Percentiles rank a stretch among this genome's conserved stretches.
phyloP scores from a whole-genome alignment of 2,329 filamentous ascomycete species.

The Talaromyces atroroseus region DNA sequence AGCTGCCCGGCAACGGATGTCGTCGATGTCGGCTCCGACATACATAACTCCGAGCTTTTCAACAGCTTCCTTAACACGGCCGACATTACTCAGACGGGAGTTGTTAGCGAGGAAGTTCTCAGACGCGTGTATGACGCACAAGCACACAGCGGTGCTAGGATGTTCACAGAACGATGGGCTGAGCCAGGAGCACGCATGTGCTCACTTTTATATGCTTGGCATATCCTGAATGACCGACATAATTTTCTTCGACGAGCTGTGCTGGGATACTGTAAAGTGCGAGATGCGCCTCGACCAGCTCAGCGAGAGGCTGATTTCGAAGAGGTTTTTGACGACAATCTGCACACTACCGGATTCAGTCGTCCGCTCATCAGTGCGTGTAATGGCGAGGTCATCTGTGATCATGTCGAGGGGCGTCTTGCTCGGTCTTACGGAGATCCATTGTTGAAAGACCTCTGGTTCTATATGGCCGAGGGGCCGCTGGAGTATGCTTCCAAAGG shows the following conservation, averaged over 20 bases:
- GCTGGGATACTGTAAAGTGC: slow-evolving; percentile 18
- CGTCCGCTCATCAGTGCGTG: slow-evolving; percentile 18
- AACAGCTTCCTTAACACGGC: slow-evolving; percentile 22
- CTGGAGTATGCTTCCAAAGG: slow-evolving; percentile 17
- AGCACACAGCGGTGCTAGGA: slow-evolving; percentile 18
- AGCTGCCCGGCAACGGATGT: slow-evolving; percentile 22
- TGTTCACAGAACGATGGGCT: slow-evolving; percentile 21
- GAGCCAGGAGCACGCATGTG: slow-evolving; percentile 20
- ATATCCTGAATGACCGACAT: slow-evolving; percentile 23
- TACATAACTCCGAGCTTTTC: slow-evolving; percentile 20
- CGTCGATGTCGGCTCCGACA: slow-evolving; percentile 20
- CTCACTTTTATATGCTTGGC: slow-evolving; percentile 21
- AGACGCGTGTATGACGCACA: slow-evolving; percentile 23
- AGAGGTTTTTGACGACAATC: slow-evolving; percentile 20
- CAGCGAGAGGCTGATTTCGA: slow-evolving; percentile 21
- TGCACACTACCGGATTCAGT: slow-evolving; percentile 21
- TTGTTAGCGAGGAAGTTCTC: slow-evolving; percentile 21
- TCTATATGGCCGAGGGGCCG: slow-evolving; percentile 13
- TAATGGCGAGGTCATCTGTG: slow-evolving; percentile 18
- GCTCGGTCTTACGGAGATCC: slow-evolving; percentile 7
- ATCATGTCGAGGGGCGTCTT: slow-evolving; percentile 15
- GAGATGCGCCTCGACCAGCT: slow-evolving; percentile 2
- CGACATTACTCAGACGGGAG: slow-evolving; percentile 19
- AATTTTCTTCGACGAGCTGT: slow-evolving; percentile 18
- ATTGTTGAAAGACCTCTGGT: slow-evolving; percentile 15